phyloP scores from a whole-genome alignment of 1,139 yeast species.

The Debaryomyces coudertii region DNA sequence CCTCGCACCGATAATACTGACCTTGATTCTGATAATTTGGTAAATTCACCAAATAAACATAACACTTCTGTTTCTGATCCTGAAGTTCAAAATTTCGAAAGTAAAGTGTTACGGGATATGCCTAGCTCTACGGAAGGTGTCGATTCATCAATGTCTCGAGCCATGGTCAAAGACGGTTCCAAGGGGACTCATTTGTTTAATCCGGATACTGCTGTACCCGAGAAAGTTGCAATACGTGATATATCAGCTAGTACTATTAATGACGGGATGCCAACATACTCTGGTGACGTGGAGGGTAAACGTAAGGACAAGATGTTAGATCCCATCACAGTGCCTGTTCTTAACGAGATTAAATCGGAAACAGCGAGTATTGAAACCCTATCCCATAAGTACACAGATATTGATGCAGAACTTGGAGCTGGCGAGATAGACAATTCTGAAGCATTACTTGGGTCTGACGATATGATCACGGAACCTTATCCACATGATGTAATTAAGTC shows the following conservation, averaged over 20 bases:
- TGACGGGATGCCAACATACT: slow-evolving; percentile 2
- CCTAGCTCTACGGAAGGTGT: slow-evolving; percentile 5
- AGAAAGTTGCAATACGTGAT: not conserved
- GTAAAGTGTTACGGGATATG: not conserved
- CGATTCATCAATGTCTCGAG: not conserved
- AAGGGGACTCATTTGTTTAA: slow-evolving; percentile 2
- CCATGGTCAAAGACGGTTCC: not conserved
- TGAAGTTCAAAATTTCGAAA: not conserved
- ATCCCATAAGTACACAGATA: not conserved
- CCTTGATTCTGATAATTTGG: not conserved
- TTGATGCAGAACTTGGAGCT: not conserved
- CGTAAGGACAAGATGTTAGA: slow-evolving; percentile 3
- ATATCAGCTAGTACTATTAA: slow-evolving; percentile 7
- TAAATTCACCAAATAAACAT: not conserved
- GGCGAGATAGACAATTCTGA: slow-evolving; percentile 13
- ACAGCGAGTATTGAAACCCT: slow-evolving; percentile 7
- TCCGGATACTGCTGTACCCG: not conserved
- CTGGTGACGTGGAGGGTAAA: slow-evolving; percentile 1
- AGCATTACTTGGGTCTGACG: slow-evolving; percentile 8
- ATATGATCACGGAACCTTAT: not conserved
- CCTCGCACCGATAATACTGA: not conserved
- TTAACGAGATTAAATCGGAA: slow-evolving; percentile 19
- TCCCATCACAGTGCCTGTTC: slow-evolving; percentile 18
- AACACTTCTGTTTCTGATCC: not conserved
- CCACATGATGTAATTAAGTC: not conserved